Evolutionary conservation across 2,329 filamentous ascomycete species (phyloP), one percentile per base, ranked within the genome.

Genomic region (Colletotrichum chrysophilum): DNA sequence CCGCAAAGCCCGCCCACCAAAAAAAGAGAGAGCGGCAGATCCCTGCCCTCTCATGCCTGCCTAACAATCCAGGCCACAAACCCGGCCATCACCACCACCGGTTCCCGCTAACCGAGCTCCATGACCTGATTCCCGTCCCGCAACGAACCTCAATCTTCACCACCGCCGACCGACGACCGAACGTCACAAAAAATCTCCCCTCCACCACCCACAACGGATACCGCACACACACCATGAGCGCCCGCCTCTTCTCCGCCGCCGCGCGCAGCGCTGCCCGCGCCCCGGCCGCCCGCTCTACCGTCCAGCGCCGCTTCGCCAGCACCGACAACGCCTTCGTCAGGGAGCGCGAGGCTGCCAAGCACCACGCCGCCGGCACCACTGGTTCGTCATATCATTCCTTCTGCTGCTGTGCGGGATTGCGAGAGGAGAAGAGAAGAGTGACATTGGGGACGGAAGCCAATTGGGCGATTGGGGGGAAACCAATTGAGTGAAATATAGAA

Each of bases 291-390:
- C 91, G 91, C 82, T 86, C 86, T 78, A 86, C 89, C 78, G 84
- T 91, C 80, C 94, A 95, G 89, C 93, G 94, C 86, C 93, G 93
- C 81, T 90, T 95, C 82, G 93, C 93, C 84, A 93, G 91, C 88
- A 89, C 94, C 81, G 94, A 98, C 89, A 98, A 98, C 88, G 92
- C 93, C 83, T 99, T 98, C 91, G 93, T 97, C 90, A 93, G 94
- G 83, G 97, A 99, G 91, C 93, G 97, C 85, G 90, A 93, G 85
- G 94, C 94, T 82, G 94, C 98, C 84, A 96, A 97, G 91, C 93
- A 95, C 81, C 97, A 99, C 87, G 97, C 97, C 83, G 92, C 90
- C 80, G 91, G 91, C 83, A 97, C 95, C 80, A 94, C 94, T 86
- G 94, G 96, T 98, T 84, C 85, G 94, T 91, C 55, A n/a, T 36